phyloP scores from a whole-genome alignment of 1,139 yeast species.

The Ashbya aceris region DNA sequence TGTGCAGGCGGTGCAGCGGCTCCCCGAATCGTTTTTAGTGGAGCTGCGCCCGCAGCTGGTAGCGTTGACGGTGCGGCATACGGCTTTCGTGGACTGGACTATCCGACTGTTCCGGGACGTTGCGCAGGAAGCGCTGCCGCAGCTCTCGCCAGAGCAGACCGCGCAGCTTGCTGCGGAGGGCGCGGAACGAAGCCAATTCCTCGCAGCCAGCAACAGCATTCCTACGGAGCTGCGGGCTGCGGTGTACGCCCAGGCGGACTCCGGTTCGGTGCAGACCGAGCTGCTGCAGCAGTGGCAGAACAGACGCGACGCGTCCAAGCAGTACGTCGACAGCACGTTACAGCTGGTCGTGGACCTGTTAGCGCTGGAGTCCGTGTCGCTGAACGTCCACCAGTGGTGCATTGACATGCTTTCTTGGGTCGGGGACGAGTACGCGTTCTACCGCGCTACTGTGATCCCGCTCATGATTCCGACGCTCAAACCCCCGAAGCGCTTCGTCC shows the following conservation, averaged over 20 bases:
- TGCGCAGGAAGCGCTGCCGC: background rate
- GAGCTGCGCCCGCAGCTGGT: background rate
- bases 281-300: constrained; percentile 3
- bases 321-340: background rate
- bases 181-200: too few relatives aligned
- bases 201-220: too few relatives aligned
- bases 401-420: constrained; percentile 1
- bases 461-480: constrained; percentile 10
- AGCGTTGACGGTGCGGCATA: background rate
- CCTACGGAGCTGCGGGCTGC: background rate
- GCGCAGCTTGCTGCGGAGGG: background rate
- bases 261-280: background rate
- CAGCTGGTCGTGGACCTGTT: background rate
- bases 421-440: background rate
- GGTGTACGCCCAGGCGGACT: background rate
- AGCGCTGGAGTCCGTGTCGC: background rate
- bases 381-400: constrained; percentile 2
- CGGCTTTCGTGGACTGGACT: background rate
- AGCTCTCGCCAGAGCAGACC: background rate
- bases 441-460: background rate
- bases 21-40: background rate
- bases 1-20: background rate
- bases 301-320: constrained; percentile 1
- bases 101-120: background rate
- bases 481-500: constrained; percentile 15